Base-by-base conservation (phyloP, 306 rosid genomes). In the Pterocarpus macrocarpus region DNA sequence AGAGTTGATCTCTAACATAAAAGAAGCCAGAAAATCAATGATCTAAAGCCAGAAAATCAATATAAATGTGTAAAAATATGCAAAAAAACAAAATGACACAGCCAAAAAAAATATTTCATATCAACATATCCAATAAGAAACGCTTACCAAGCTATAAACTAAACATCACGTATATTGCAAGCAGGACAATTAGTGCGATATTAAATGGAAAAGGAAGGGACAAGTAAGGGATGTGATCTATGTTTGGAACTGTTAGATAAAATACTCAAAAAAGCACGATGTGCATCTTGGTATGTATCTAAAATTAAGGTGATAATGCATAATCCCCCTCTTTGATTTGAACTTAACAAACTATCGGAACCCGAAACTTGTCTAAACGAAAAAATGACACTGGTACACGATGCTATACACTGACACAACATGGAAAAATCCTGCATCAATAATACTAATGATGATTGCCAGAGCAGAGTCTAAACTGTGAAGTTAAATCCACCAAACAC, bases 91-190 rank as follows among this genome's bases (percentile, higher is more conserved):
- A 10, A 67, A 68, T 11, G 28, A 69, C 5, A 43, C 14, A n/a
- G 2, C 28, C 28, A 22, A 22, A 22, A 22, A 22, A 22, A 22
- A 22, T 22, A 22, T 22, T 22, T 22, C 28, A 22, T 22, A 22
- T 22, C 28, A 22, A 22, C 45, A 17, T 38, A 52, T 35, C 58
- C 43, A 74, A 74, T 58, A 43, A 15, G 79, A 53, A 75, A 61
- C 33, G 6, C 28, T 33, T 15, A 17, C 45, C 80, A 34, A 76
- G 50, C 1, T 56, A 33, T 2, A 15, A 39, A 49, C 22, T 33
- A 47, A 14, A 36, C 9, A 76, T 59, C 32, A 75, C 30, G 79
- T 15, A 45, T 5, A 33, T 28, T 30, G n/a, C 57, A 61, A 39
- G 41, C 15, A 30, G 11, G 33, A 41, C 53, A 6, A 14, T 13